Conservation (phyloP, 192 early-diverging fungal species). For the Backusella circina region DNA sequence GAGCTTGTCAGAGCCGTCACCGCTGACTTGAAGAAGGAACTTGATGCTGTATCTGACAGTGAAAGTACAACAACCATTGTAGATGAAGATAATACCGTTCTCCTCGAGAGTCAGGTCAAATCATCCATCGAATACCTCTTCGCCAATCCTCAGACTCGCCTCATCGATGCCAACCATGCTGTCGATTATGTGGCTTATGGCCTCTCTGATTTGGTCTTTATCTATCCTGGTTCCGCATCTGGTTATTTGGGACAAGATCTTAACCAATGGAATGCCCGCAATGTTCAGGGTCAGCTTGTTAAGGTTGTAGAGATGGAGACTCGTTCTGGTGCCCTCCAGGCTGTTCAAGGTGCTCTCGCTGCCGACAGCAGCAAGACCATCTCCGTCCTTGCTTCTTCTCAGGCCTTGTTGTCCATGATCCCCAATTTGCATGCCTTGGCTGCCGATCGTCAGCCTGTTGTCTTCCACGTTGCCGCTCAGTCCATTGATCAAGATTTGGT, state of each 20-base stretch:
- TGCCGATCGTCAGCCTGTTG: conserved; percentile 54
- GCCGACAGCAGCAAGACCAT: conserved; percentile 34
- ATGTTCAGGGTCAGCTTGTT: conserved; percentile 64
- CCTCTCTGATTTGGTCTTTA: conserved; percentile 77
- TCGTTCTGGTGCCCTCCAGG: conserved; percentile 71
- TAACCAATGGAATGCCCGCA: conserved; percentile 66
- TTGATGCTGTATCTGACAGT: conserved; percentile 13
- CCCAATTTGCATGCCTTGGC: conserved; percentile 78
- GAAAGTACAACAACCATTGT: conserved; percentile 34
- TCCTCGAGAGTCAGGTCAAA: conserved; percentile 9
- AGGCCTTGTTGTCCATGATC: conserved; percentile 77
- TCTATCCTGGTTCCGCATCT: conserved; percentile 71
- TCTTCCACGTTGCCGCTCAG: conserved; percentile 81
- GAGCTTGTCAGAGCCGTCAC: conserved; percentile 14
- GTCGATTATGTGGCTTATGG: conserved; percentile 73
- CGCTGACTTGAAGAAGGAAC: background rate
- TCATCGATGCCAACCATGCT: conserved; percentile 61
- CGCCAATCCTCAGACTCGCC: conserved; percentile 17
- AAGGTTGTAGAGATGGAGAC: conserved; percentile 78
- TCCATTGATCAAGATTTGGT: conserved; percentile 58
- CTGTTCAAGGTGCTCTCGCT: conserved; percentile 72
- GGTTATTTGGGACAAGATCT: conserved; percentile 60
- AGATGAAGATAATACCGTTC: conserved; percentile 21
- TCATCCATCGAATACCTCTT: conserved; percentile 24
- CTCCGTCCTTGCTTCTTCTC: conserved; percentile 66